A percentile compares a stretch with the other conserved stretches of the same genome.
These are phyloP conservation scores for Penicillium argentinense DNA, from an alignment of 495 filamentous ascomycete genomes.

Conservation along the genomic window DNA sequence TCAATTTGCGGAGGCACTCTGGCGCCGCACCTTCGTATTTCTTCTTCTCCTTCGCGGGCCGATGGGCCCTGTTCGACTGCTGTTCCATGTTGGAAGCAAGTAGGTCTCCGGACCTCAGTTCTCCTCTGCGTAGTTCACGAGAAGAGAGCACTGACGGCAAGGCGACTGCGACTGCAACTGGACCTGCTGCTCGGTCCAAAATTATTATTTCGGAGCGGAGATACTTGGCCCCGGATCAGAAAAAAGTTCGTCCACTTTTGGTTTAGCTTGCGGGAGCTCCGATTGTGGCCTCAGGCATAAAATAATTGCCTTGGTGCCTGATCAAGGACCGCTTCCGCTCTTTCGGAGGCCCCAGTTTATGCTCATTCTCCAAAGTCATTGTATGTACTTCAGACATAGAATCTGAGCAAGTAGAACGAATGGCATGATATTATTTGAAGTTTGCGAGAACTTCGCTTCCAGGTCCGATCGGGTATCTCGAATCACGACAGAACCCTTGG, in stretches of 20 bases:
- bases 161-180: slow-evolving; percentile 10
- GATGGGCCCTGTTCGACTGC: slow-evolving; percentile 83
- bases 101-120: slow-evolving; percentile 37
- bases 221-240: slow-evolving; percentile 21
- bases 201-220: slow-evolving; percentile 40
- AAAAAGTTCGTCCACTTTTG: slow-evolving; percentile 20
- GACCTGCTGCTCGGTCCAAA: slow-evolving; percentile 28
- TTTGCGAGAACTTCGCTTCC: no score
- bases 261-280: slow-evolving; percentile 11
- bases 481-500: not conserved
- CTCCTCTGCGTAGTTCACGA: slow-evolving; percentile 19
- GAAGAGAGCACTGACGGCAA: slow-evolving; percentile 10
- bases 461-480: no score
- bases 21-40: slow-evolving; percentile 54
- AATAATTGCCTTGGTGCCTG: not conserved
- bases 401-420: no score
- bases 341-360: no score
- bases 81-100: slow-evolving; percentile 62
- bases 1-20: slow-evolving; percentile 8
- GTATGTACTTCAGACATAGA: no score
- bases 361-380: no score
- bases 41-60: slow-evolving; percentile 90
- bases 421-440: no score
- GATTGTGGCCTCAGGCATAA: slow-evolving; percentile 12
- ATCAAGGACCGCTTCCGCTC: no score